These are phyloP conservation scores for Stropharia rugosoannulata DNA, from an alignment of 768 basidiomycete species.

Conservation along the genomic window DNA sequence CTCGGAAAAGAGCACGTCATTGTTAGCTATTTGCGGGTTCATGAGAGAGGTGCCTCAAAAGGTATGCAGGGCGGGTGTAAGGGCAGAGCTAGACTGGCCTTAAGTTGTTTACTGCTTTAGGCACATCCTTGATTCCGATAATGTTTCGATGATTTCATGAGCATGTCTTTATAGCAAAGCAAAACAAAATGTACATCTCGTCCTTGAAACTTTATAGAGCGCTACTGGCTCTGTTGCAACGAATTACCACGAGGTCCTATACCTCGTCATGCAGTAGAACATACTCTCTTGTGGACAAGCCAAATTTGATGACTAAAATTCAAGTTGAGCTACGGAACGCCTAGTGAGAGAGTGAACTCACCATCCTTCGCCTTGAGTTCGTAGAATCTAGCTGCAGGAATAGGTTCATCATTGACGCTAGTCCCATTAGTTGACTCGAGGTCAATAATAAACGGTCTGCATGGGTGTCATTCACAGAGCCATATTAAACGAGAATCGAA, in stretches of 20 bases:
- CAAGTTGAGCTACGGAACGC: not conserved
- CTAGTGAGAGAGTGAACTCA: conserved; percentile 34
- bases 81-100: no score
- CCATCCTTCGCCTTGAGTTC: conserved; percentile 81
- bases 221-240: not conserved
- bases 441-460: conserved; percentile 94
- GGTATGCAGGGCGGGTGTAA: no score
- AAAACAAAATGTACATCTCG: no score
- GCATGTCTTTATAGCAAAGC: no score
- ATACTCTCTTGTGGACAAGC: conserved; percentile 78
- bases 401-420: conserved; percentile 80
- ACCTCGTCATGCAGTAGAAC: conserved; percentile 83
- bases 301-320: conserved; percentile 78
- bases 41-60: no score
- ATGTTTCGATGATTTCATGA: no score
- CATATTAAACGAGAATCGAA: not conserved
- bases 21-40: no score
- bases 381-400: conserved; percentile 86
- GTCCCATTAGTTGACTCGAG: conserved; percentile 98
- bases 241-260: conserved; percentile 19
- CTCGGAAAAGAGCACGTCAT: no score
- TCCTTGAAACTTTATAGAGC: not conserved
- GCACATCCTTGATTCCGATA: no score
- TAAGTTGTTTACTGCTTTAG: no score
- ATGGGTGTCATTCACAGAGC: conserved; percentile 7